Percentiles rank a stretch among this genome's conserved stretches.
Conservation (phyloP, 1,284 basidiomycete genomes). For the Pseudozyma tsukubaensis region DNA sequence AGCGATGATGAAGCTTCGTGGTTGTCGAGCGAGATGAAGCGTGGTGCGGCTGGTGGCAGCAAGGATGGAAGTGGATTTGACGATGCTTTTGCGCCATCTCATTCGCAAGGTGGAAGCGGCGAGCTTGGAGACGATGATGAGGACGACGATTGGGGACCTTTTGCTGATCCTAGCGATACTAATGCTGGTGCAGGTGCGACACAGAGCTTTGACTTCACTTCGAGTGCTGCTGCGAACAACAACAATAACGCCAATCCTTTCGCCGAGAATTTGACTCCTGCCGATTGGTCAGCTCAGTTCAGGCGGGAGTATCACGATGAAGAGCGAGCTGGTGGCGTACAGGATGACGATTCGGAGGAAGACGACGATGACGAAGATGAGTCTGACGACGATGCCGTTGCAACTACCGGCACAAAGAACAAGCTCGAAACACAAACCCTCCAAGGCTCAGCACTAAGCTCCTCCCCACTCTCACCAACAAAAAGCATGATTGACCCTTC, state of each 20-base stretch:
- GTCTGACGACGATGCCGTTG: constrained; percentile 27
- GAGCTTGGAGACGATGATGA: constrained; percentile 49
- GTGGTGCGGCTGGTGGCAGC: constrained; percentile 10
- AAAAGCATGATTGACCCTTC: constrained; percentile 4
- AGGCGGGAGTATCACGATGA: constrained; percentile 49
- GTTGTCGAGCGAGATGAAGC: constrained; percentile 55
- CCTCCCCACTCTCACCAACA: constrained; percentile 24
- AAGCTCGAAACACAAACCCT: constrained; percentile 6
- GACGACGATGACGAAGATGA: constrained; percentile 44
- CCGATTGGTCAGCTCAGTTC: constrained; percentile 66
- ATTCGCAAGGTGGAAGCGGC: constrained; percentile 24
- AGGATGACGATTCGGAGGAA: constrained; percentile 56
- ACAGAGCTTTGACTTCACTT: constrained; percentile 37
- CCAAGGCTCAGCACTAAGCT: constrained; percentile 33
- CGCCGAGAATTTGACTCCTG: constrained; percentile 64
- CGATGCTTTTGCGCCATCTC: constrained; percentile 41
- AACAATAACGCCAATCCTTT: constrained; percentile 39
- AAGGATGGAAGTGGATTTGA: constrained; percentile 51
- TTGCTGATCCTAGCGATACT: constrained; percentile 54
- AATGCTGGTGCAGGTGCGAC: constrained; percentile 8
- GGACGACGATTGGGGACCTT: constrained; percentile 68
- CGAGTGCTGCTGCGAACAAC: constrained; percentile 1
- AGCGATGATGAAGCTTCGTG: constrained; percentile 63
- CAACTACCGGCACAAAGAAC: constrained; percentile 15
- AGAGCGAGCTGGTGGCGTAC: constrained; percentile 22